Percentiles rank a stretch among this genome's conserved stretches.
Evolutionary conservation across 2,329 filamentous ascomycete species (phyloP).

Genomic region (Aspergillus sp.): DNA sequence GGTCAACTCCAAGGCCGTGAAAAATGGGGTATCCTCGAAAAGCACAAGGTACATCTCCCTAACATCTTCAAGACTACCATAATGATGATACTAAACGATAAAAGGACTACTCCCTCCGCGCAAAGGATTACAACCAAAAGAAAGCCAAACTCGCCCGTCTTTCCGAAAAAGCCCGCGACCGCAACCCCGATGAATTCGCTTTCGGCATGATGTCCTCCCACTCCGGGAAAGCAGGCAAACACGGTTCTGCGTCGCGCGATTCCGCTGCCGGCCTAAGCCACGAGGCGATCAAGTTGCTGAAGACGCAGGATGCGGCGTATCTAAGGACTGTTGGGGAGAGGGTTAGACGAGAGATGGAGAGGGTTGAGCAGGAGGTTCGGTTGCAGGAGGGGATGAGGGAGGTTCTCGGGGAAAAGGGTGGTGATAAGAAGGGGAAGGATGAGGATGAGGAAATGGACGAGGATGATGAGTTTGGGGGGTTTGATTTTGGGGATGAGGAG

Average conservation of each 20-base stretch:
- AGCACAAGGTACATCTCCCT: constrained; percentile 63
- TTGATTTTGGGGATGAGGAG: constrained; percentile 16
- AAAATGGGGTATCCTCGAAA: constrained; percentile 87
- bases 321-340: constrained; percentile 53
- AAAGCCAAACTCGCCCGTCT: constrained; percentile 54
- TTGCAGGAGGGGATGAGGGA: constrained; percentile 35
- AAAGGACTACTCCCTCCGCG: constrained; percentile 59
- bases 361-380: constrained; percentile 40
- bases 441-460: constrained; percentile 16
- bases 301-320: constrained; percentile 60
- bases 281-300: constrained; percentile 57
- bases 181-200: constrained; percentile 61
- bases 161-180: constrained; percentile 52
- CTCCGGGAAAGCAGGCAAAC: constrained; percentile 36
- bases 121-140: constrained; percentile 57
- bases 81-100: constrained; percentile 1
- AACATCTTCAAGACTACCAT: no score
- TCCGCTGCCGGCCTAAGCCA: constrained; percentile 40
- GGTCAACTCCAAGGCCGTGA: constrained; percentile 76
- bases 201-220: constrained; percentile 56
- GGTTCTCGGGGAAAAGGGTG: constrained; percentile 15
- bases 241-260: constrained; percentile 38
- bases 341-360: constrained; percentile 48
- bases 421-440: constrained; percentile 16
- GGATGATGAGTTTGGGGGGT: constrained; percentile 16